Base-by-base conservation (phyloP, 202 grass and related monocot genomes). In the Zoysia matrella region DNA sequence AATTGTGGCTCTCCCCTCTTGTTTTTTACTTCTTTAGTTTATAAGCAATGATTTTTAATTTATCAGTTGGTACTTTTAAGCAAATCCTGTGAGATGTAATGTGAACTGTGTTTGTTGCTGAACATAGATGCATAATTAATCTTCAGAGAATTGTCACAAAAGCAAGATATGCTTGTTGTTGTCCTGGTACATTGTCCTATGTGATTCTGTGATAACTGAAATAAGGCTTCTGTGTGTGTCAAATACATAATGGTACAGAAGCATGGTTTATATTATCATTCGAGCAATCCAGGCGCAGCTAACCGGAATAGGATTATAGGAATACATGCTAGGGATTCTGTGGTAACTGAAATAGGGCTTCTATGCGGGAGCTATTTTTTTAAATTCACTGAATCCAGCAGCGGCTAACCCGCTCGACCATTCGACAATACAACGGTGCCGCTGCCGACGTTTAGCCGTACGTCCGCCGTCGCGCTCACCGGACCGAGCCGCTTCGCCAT, bases 111-210 rank as follows among this genome's bases (percentile, higher is more conserved):
- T 78, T 58, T 86, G 74, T 65, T 72, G 72, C 75, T 81, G 69
- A 75, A 83, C 88, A 80, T 75, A 75, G 56, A 86, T 75, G 50
- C 70, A 60, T 90, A 80, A 83, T 83, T 79, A 41, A 83, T 86
- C 64, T 46, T 75, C 62, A 63, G 79, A 76, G 41, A 12, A 50
- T 79, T 54, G 8, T 74, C 39, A 8, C 41, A 11, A 13, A 47
- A 69, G 11, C 22, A 54, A 55, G 44, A 41, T 7, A 54, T 42
- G 15, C 14, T 14, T 11, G 42, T 65, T 11, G 69, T 63, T 49
- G 18, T 44, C 43, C 41, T 82, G 61, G 40, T 67, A 41, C 52
- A 41, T 7, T 39, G 16, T 46, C 15, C 41, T 51, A 4, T 76
- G 52, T 61, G 39, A 48, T 70, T 52, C 3, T 72, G n/a, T 68